A percentile compares a stretch with the other conserved stretches of the same genome.
Conservation (phyloP, 1,284 basidiomycete species). For the Vanrija sp. region DNA sequence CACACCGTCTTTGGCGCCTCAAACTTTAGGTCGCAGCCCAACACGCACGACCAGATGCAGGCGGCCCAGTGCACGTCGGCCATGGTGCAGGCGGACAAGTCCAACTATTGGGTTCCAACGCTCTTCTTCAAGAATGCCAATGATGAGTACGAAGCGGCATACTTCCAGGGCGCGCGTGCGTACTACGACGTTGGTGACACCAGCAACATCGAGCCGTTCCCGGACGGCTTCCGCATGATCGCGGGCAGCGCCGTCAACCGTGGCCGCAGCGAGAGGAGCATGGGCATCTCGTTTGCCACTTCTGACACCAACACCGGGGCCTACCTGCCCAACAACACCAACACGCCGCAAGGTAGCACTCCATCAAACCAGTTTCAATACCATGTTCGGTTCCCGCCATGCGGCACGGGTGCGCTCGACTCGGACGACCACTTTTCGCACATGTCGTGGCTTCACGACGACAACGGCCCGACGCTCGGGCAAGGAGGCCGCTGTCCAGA, state of each 20-base stretch:
- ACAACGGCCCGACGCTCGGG: background rate
- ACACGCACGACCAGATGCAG: background rate
- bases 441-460: conserved; percentile 43
- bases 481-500: background rate
- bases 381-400: conserved; percentile 35
- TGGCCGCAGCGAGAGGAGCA: conserved; percentile 7
- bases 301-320: conserved; percentile 9
- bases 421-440: conserved; percentile 49
- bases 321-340: conserved; percentile 11
- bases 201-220: conserved; percentile 33
- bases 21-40: conserved; percentile 29
- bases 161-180: conserved; percentile 17
- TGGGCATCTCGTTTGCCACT: conserved; percentile 27
- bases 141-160: conserved; percentile 27
- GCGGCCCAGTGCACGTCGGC: background rate
- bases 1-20: conserved; percentile 50
- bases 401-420: conserved; percentile 41
- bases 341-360: conserved; percentile 4
- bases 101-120: conserved; percentile 52
- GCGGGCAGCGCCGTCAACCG: conserved; percentile 41
- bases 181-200: conserved; percentile 34
- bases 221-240: conserved; percentile 51
- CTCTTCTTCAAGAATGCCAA: conserved; percentile 48
- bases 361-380: conserved; percentile 21
- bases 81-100: conserved; percentile 42